Conservation (phyloP, 495 filamentous ascomycete genomes). For the Cercophora newfieldiana region DNA sequence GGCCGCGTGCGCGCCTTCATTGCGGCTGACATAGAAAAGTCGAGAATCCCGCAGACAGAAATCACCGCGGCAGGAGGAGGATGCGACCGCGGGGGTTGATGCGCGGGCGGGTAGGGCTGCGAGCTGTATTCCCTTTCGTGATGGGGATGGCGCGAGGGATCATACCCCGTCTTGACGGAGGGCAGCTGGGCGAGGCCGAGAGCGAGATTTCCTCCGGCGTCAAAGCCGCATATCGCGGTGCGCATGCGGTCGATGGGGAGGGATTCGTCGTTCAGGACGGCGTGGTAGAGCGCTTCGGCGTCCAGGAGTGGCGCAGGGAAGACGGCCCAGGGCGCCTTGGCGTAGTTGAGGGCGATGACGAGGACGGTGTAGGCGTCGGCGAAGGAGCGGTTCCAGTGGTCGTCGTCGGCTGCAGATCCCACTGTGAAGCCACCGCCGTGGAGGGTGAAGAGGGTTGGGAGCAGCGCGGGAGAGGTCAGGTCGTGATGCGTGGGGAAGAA, state of each 20-base stretch:
- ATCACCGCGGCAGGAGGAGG: constrained; percentile 31
- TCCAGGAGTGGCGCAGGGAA: constrained; percentile 39
- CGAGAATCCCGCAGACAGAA: constrained; percentile 34
- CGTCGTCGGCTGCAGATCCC: constrained; percentile 34
- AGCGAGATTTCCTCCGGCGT: constrained; percentile 39
- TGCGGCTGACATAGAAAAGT: constrained; percentile 28
- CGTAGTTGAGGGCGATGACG: constrained; percentile 40
- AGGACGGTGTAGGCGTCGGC: constrained; percentile 32
- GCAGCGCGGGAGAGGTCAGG: constrained; percentile 26
- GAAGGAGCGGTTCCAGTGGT: constrained; percentile 41
- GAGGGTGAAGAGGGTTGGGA: constrained; percentile 40
- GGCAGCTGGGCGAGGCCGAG: constrained; percentile 36
- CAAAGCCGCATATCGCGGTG: constrained; percentile 37
- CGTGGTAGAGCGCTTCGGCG: constrained; percentile 38
- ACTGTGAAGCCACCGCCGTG: constrained; percentile 43
- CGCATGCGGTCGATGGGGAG: constrained; percentile 40
- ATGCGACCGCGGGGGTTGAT: constrained; percentile 20
- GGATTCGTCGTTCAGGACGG: constrained; percentile 35
- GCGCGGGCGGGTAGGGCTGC: constrained; percentile 12
- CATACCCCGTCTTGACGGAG: constrained; percentile 26
- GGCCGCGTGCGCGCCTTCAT: constrained; percentile 31
- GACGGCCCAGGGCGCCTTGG: constrained; percentile 36
- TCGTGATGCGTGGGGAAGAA: constrained; percentile 42
- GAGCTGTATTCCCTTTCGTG: not conserved
- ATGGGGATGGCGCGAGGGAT: constrained; percentile 14